Percentiles rank a stretch among this genome's conserved stretches.
Conservation (phyloP, 2,329 filamentous ascomycete genomes). For the Beauveria bassiana region DNA sequence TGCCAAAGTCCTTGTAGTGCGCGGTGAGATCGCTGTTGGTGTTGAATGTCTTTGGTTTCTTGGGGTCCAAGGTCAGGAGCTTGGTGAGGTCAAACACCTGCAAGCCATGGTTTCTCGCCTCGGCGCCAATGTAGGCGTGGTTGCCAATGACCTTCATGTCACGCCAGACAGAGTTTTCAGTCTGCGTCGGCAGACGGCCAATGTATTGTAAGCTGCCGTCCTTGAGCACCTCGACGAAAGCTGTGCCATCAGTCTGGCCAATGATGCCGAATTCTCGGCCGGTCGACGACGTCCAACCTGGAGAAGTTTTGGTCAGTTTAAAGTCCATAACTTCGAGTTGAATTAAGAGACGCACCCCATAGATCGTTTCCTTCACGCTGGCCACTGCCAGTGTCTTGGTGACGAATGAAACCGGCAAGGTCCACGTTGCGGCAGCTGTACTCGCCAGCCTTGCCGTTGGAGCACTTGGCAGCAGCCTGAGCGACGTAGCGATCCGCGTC, state of each 20-base stretch:
- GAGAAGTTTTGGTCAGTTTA: neutral
- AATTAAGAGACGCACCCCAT: slow-evolving; percentile 18
- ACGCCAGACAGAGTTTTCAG: slow-evolving; percentile 27
- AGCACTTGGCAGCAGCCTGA: slow-evolving; percentile 16
- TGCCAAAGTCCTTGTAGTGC: slow-evolving; percentile 28
- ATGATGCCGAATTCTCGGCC: slow-evolving; percentile 39
- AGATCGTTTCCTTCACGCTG: slow-evolving; percentile 28
- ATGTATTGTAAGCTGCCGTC: slow-evolving; percentile 36
- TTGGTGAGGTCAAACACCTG: slow-evolving; percentile 57
- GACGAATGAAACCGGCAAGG: slow-evolving; percentile 28
- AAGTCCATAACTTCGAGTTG: too few species aligned
- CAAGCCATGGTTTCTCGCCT: slow-evolving; percentile 43
- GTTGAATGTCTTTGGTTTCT: slow-evolving; percentile 25
- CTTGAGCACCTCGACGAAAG: slow-evolving; percentile 36
- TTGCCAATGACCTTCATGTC: slow-evolving; percentile 32
- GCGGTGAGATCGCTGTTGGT: slow-evolving; percentile 25
- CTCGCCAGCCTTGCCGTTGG: slow-evolving; percentile 24
- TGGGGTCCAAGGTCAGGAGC: slow-evolving; percentile 35
- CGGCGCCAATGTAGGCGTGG: slow-evolving; percentile 30
- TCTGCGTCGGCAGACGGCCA: slow-evolving; percentile 36
- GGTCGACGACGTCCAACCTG: slow-evolving; percentile 13
- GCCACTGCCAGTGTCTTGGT: slow-evolving; percentile 26
- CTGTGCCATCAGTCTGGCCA: slow-evolving; percentile 39
- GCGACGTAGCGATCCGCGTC: slow-evolving; percentile 12
- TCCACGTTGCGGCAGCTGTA: slow-evolving; percentile 29